Evolutionary conservation across 257 asterid species (phyloP), one percentile per base, ranked within the genome.

Genomic region (Rehmannia glutinosa): DNA sequence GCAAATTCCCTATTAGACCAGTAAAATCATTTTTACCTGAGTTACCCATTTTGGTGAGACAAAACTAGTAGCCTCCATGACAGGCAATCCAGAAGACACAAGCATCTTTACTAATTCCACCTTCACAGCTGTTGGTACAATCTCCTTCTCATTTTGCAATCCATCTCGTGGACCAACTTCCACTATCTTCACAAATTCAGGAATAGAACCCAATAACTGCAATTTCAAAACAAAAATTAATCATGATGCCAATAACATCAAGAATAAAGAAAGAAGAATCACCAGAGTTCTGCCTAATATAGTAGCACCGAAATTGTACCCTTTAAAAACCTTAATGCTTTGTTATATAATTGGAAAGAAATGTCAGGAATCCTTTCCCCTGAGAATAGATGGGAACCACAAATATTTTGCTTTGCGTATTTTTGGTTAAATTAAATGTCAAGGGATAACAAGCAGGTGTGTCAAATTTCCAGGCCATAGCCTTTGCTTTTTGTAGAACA

Each of bases 91-190:
- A 35, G 96, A 84, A 80, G 83, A 80, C 73, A 83, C 92, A 46
- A 92, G 84, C 91, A 85, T 82, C 76, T 85, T 85, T 69, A 92
- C 89, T 33, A 89, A 77, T 78, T 92, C 90, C 65, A 87, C 89
- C 80, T 92, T 92, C 75, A 89, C 89, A n/a, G 70, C 52, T 27
- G 98, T 85, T 24, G 96, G 92, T 17, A 92, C 86, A 69, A 89
- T 81, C 52, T 80, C 84, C 80, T 87, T 92, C 86, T 92, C 98
- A 49, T 92, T 89, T 75, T 92, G 98, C 73, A 92, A 78, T 19
- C 98, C 98, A 71, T 92, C 98, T 63, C 96, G 81, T 1, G 96
- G 98, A 66, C 98, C 96, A 75, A 92, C 98, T 85, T 92, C 96
- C 64, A 92, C 98, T 65, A 89, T 87, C 77, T 79, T 92, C 69